Evolutionary conservation across 345 rosid genomes (phyloP).

Genomic region (Bruguiera sexangula): DNA sequence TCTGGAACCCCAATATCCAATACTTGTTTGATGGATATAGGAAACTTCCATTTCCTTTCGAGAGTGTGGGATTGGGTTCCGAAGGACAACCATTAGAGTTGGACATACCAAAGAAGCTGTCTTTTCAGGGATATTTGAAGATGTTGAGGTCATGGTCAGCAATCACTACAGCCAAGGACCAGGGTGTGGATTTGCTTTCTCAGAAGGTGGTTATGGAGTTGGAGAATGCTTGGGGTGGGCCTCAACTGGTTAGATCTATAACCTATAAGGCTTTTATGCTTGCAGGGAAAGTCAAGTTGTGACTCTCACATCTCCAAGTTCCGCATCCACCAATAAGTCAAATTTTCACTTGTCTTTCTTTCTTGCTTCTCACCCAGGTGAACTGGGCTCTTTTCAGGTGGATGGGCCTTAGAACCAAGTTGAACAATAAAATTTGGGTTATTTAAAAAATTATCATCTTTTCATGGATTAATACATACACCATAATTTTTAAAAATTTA

Average conservation of each 20-base stretch:
- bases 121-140: conserved; percentile 43
- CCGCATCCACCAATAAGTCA: too few relatives aligned
- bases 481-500: too few relatives aligned
- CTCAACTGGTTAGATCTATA: conserved; percentile 36
- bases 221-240: conserved; percentile 55
- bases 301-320: background rate
- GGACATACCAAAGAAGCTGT: conserved; percentile 47
- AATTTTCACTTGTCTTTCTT: too few relatives aligned
- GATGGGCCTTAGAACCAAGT: too few relatives aligned
- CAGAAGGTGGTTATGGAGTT: conserved; percentile 41
- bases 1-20: conserved; percentile 34
- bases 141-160: conserved; percentile 55
- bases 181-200: conserved; percentile 57
- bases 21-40: conserved; percentile 36
- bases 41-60: conserved; percentile 58
- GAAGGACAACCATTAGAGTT: conserved; percentile 51
- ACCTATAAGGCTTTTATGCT: conserved; percentile 53
- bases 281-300: conserved; percentile 41
- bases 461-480: too few relatives aligned
- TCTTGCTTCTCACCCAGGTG: too few relatives aligned
- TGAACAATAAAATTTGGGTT: too few relatives aligned
- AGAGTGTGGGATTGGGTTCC: conserved; percentile 49
- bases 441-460: too few relatives aligned
- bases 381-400: too few relatives aligned
- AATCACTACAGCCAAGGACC: conserved; percentile 39